Evolutionary conservation across 768 basidiomycete genomes (phyloP).

Genomic region (Suillus alpinus): DNA sequence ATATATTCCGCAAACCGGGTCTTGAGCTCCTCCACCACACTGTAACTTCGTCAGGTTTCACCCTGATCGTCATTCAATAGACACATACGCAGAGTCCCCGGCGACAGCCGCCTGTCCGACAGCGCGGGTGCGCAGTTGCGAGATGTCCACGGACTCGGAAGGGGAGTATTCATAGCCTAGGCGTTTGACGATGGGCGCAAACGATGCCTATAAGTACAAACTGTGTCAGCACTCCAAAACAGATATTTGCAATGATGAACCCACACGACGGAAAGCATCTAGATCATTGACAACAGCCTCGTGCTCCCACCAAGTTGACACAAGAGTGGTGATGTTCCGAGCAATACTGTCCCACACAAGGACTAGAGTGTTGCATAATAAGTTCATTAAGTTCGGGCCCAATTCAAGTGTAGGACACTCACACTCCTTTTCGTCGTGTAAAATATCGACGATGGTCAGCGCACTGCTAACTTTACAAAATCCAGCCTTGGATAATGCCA

Average conservation of each 20-base stretch:
- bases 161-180: conserved; percentile 75
- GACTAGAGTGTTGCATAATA: conserved; percentile 40
- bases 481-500: conserved; percentile 80
- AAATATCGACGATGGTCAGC: conserved; percentile 65
- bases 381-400: conserved; percentile 4
- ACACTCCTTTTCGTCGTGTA: conserved; percentile 79
- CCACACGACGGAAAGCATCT: conserved; percentile 58
- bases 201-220: conserved; percentile 45
- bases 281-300: conserved; percentile 49
- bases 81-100: conserved; percentile 39
- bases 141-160: conserved; percentile 63
- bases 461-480: conserved; percentile 73
- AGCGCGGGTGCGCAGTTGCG: conserved; percentile 72
- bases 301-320: conserved; percentile 84
- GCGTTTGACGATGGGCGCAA: conserved; percentile 71
- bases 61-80: neutral
- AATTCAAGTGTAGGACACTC: conserved; percentile 23
- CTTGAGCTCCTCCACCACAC: conserved; percentile 72
- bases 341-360: conserved; percentile 79
- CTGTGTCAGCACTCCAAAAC: neutral
- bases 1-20: conserved; percentile 69
- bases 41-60: conserved; percentile 25
- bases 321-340: conserved; percentile 50
- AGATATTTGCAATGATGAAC: conserved; percentile 18
- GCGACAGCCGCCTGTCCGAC: conserved; percentile 54